Evolutionary conservation across 2,329 filamentous ascomycete genomes (phyloP).

Genomic region (Fusarium chuoi): DNA sequence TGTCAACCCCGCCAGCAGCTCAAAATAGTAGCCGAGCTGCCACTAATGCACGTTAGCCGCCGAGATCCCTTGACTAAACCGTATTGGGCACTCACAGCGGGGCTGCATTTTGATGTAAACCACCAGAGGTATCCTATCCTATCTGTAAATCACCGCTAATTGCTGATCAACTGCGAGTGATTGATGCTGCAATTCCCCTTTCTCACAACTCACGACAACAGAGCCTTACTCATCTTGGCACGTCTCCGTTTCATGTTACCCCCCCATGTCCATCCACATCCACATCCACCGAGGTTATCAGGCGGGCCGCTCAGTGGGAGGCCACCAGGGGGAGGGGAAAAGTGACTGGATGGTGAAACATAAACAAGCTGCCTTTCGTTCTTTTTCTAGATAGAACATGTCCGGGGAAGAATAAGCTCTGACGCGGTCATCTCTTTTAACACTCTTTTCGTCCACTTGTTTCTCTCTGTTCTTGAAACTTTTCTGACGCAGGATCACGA

Average conservation of each 20-base stretch:
- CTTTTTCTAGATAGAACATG: constrained; percentile 30
- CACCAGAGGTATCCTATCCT: neutral
- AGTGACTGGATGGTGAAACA: constrained; percentile 24
- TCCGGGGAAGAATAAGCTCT: constrained; percentile 24
- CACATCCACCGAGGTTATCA: constrained; percentile 10
- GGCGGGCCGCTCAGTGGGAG: constrained; percentile 10
- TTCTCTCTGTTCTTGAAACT: constrained; percentile 8
- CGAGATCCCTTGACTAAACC: constrained; percentile 7
- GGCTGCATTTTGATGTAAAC: neutral
- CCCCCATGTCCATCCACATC: neutral
- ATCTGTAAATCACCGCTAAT: constrained; percentile 9
- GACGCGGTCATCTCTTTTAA: constrained; percentile 25
- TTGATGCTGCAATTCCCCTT: neutral
- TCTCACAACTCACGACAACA: neutral
- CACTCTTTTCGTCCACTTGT: neutral
- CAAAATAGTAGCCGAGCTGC: constrained; percentile 33
- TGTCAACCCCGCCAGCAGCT: constrained; percentile 11
- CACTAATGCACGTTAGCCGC: constrained; percentile 44
- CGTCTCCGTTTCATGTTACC: constrained; percentile 26
- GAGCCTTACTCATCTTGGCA: constrained; percentile 14
- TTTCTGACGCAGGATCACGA: constrained; percentile 15
- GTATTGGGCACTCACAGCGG: neutral
- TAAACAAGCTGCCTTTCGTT: constrained; percentile 20
- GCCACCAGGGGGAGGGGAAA: constrained; percentile 8
- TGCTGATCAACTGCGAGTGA: neutral